phyloP scores from a whole-genome alignment of 2,329 filamentous ascomycete species.

The Sarocladiaceae sp. region DNA sequence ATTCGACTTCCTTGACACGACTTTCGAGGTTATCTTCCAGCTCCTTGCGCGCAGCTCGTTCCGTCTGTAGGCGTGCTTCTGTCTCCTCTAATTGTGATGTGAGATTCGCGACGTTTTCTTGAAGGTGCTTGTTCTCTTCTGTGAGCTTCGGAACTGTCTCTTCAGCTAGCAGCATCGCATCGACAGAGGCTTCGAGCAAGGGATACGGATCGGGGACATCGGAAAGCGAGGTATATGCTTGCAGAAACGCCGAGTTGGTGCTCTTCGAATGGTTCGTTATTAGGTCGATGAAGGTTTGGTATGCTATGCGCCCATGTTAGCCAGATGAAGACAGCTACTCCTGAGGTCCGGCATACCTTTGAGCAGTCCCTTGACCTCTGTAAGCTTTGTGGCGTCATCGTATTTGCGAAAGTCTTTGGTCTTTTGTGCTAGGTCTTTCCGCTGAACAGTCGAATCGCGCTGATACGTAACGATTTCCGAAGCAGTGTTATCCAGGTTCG shows the following conservation, averaged over 20 bases:
- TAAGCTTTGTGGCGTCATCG: slow-evolving; percentile 80
- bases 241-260: slow-evolving; percentile 87
- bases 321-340: slow-evolving; percentile 2
- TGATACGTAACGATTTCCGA: slow-evolving; percentile 93
- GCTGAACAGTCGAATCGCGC: slow-evolving; percentile 88
- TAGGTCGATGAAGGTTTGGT: slow-evolving; percentile 95
- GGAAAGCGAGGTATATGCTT: slow-evolving; percentile 87
- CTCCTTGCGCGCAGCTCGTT: slow-evolving; percentile 67
- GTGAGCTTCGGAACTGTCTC: slow-evolving; percentile 87
- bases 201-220: slow-evolving; percentile 97
- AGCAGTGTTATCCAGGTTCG: slow-evolving; percentile 86
- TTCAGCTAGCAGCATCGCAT: slow-evolving; percentile 86
- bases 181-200: slow-evolving; percentile 90
- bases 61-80: slow-evolving; percentile 74
- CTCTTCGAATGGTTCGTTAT: slow-evolving; percentile 94
- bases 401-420: slow-evolving; percentile 97
- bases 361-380: slow-evolving; percentile 82
- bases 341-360: slow-evolving; percentile 58
- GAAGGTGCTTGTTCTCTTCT: slow-evolving; percentile 85
- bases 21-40: slow-evolving; percentile 73
- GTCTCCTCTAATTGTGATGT: slow-evolving; percentile 79
- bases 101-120: slow-evolving; percentile 69
- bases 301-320: slow-evolving; percentile 53
- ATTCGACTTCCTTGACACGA: slow-evolving; percentile 84
- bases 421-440: slow-evolving; percentile 97